Evolutionary conservation across 2,329 filamentous ascomycete genomes (phyloP).

Genomic region (Aureobasidium sp.): DNA sequence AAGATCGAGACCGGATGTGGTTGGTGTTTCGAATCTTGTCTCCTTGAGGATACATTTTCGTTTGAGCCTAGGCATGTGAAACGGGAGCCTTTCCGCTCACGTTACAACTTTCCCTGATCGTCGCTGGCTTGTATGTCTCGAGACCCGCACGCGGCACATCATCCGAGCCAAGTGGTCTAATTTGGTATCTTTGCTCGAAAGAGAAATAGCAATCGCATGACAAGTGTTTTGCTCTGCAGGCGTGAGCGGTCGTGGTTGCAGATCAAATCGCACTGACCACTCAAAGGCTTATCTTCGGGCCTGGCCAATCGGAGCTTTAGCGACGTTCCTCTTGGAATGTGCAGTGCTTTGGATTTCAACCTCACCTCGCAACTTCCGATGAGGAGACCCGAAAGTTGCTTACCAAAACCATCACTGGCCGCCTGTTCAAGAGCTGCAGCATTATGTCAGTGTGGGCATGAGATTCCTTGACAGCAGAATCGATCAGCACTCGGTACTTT

Average conservation of each 20-base stretch:
- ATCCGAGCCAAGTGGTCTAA: not conserved
- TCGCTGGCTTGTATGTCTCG: not conserved
- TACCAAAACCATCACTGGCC: not conserved
- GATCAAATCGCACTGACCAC: not conserved
- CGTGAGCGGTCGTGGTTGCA: not conserved
- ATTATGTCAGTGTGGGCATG: not conserved
- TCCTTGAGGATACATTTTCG: not conserved
- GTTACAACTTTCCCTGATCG: not conserved
- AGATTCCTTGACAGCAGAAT: not conserved
- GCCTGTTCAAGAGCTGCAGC: not conserved
- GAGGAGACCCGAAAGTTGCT: not conserved
- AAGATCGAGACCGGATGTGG: not conserved
- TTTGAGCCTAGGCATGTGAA: conserved; percentile 2
- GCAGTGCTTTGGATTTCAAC: not conserved
- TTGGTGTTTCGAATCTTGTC: not conserved
- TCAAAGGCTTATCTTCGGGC: not conserved
- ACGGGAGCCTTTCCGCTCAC: not conserved
- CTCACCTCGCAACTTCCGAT: conserved; percentile 5
- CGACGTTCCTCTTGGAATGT: not conserved
- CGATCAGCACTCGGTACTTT: not conserved
- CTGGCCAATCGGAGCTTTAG: not conserved
- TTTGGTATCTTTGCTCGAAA: not conserved
- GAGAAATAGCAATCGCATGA: not conserved
- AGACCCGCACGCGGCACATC: not conserved
- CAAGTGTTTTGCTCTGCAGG: not conserved